phyloP scores from a whole-genome alignment of 2,329 filamentous ascomycete genomes.

The Talaromyces sp. region DNA sequence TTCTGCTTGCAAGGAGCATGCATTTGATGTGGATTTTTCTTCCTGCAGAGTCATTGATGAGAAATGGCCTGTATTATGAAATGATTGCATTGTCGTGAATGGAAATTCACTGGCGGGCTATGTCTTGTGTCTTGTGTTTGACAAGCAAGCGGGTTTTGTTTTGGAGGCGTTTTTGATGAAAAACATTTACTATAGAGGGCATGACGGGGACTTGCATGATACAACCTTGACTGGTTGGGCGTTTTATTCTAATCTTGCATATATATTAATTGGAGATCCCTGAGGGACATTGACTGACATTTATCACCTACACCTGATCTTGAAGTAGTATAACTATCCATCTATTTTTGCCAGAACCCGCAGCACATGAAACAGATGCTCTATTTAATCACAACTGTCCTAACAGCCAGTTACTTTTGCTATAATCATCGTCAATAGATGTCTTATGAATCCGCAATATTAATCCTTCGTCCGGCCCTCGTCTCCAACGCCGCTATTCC shows the following conservation, averaged over 20 bases:
- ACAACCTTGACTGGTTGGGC: not conserved
- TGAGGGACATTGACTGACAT: not conserved
- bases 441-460: not conserved
- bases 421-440: not conserved
- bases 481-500: constrained; percentile 63
- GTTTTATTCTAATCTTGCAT: not conserved
- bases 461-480: constrained; percentile 19
- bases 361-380: not conserved
- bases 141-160: not conserved
- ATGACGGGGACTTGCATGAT: not conserved
- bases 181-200: not conserved
- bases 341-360: no score
- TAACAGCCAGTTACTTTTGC: not conserved
- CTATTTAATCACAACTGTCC: not conserved
- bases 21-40: not conserved
- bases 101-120: not conserved
- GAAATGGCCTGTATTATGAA: not conserved
- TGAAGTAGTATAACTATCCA: not conserved
- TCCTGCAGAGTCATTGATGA: not conserved
- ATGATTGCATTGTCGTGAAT: not conserved
- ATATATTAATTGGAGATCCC: not conserved
- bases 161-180: not conserved
- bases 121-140: not conserved
- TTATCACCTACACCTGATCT: not conserved
- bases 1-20: not conserved